Base-by-base conservation (phyloP, 371 early-diverging fungal species). In the Mucor mucedo region DNA sequence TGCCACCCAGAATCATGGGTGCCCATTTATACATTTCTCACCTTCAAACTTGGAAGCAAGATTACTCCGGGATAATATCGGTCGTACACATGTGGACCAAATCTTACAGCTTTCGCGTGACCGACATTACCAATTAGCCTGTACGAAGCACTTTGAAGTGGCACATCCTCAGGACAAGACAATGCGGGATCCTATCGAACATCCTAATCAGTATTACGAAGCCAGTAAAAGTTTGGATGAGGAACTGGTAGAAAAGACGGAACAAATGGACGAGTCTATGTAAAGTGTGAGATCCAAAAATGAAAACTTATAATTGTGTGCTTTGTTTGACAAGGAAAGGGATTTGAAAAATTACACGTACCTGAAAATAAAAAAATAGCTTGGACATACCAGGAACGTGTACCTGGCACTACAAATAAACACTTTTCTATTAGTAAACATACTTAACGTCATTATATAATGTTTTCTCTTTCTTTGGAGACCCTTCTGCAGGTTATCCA, bases 191-290 rank as follows among this genome's bases (percentile, higher is more conserved):
- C 75, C 88, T 13, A 91, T 97, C 62, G 85, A 88, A 58, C 97
- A 96, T 78, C 98, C 98, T 5, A 98, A 96, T 73, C 90, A 93
- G 73, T 98, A 88, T 72, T 95, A 91, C 79, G 95, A 98, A 71
- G 67, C 88, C 67, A 91, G 93, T 75, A 85, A 69, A 28, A 49
- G 50, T 5, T 41, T 60, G 6, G 60, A 56, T 32, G 66, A 60
- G n/a, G 44, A 49, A 3, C 29, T 10, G 7, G 50, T 47, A 38
- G 29, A 48, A 41, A 5, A 14, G n/a, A 9, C 33, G 32, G 40
- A 9, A 21, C 28, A 52, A 28, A 45, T 27, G 30, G 58, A 52
- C 11, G 67, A 62, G 2, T 57, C 62, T 0, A 68, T 68, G 59
- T 58, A 68, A 10, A 60, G 62, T 30, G 66, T 21, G 21, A 21